Evolutionary conservation across 495 filamentous ascomycete genomes (phyloP), one percentile per base, ranked within the genome.

Genomic region (Podospora comata): DNA sequence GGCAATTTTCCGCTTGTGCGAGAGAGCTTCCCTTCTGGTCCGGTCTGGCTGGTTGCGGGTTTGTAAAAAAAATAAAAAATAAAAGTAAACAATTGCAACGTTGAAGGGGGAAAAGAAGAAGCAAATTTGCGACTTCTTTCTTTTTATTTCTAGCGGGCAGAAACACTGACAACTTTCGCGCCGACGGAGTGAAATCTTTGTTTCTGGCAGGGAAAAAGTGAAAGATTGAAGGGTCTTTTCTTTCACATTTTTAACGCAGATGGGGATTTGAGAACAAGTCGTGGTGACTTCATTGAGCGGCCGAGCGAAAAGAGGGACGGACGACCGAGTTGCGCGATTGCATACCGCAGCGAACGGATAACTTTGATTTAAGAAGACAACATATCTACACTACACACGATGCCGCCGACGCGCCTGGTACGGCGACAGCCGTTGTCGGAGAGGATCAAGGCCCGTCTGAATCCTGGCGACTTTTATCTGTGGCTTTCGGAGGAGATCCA

Each of bases 401-500:
- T 79, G 80, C 77, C 79, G 65, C 69, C 77, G n/a, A 69, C 69
- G 65, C 80, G 92, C 73, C 87, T 97, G 54, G 86, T 99, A 68
- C 93, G 95, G 73, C 88, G 87, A 54, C 86, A 86, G 67, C 88
- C 94, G 72, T 82, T 97, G 72, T 67, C 77, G 2, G 88, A 97
- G 81, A 90, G 93, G 69, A 84, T 98, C 71, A 85, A 86, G 73
- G 82, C 88, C 60, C 88, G 88, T 76, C 82, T 99, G 39, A 93
- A 98, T 73, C 94, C 93, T 26, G 85, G 90, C 76, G 95, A 99
- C 79, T 90, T 93, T 76, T 81, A 95, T 48, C 85, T 98, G 23
- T 94, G 91, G 89, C 78, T 96, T 2, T 96, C 92, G 1, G 94
- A 97, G 73, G 90, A 94, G 78, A 83, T 97, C 67, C 92, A 97